These are phyloP conservation scores for Curvularia lunata DNA, from an alignment of 2,329 filamentous ascomycete species.

Conservation along the genomic window DNA sequence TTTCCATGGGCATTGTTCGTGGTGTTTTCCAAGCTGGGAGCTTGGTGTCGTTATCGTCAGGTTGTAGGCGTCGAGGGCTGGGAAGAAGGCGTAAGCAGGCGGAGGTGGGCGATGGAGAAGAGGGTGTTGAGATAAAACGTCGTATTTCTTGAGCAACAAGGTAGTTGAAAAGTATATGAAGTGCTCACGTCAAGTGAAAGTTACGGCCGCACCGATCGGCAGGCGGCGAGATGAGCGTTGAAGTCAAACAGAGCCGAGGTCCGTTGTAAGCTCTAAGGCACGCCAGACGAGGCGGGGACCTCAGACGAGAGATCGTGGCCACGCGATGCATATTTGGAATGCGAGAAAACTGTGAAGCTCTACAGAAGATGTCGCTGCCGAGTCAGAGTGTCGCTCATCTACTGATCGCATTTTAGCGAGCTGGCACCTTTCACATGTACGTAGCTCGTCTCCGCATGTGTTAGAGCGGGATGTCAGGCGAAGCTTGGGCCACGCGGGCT, in stretches of 20 bases:
- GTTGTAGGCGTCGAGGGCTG: constrained; percentile 5
- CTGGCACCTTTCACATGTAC: constrained; percentile 4
- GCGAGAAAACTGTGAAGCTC: neutral
- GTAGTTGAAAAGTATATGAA: constrained; percentile 9
- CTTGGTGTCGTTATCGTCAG: constrained; percentile 12
- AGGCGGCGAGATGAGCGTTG: constrained; percentile 12
- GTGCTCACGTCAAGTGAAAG: constrained; percentile 24
- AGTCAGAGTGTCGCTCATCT: neutral
- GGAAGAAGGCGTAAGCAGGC: neutral
- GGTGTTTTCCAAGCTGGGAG: constrained; percentile 24
- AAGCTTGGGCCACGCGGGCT: constrained; percentile 11
- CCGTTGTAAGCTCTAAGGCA: constrained; percentile 17
- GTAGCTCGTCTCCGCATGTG: constrained; percentile 8
- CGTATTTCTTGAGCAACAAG: neutral
- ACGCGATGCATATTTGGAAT: neutral
- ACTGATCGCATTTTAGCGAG: neutral
- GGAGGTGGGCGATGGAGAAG: neutral
- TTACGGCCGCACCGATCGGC: constrained; percentile 29
- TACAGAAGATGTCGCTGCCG: neutral
- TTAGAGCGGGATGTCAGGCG: neutral
- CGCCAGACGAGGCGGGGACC: neutral
- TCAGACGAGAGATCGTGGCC: neutral
- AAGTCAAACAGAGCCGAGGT: constrained; percentile 28
- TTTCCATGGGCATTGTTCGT: constrained; percentile 69
- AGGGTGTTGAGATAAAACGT: neutral